phyloP scores from a whole-genome alignment of 2,329 filamentous ascomycete genomes.

The Claviceps sp. region DNA sequence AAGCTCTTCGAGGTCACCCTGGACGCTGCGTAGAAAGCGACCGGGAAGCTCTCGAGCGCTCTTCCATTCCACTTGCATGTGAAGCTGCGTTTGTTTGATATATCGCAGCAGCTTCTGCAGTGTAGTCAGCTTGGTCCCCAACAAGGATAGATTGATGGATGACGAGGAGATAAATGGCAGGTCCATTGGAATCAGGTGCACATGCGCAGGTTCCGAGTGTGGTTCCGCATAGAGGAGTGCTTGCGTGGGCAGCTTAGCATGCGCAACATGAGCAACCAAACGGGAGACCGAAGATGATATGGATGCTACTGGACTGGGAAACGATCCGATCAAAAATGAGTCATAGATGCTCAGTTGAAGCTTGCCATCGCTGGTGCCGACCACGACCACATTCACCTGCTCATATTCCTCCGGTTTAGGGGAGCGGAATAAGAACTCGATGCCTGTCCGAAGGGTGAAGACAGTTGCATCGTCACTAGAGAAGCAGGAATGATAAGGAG shows the following conservation, averaged over 20 bases:
- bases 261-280: slow-evolving; percentile 51
- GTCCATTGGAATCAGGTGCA: slow-evolving; percentile 60
- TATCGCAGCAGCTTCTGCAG: slow-evolving; percentile 80
- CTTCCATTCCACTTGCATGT: slow-evolving; percentile 73
- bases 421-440: slow-evolving; percentile 56
- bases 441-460: slow-evolving; percentile 55
- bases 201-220: slow-evolving; percentile 16
- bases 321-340: slow-evolving; percentile 64
- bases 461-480: slow-evolving; percentile 40
- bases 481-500: background rate
- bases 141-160: slow-evolving; percentile 66
- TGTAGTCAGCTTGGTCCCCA: slow-evolving; percentile 77
- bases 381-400: slow-evolving; percentile 65
- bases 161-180: slow-evolving; percentile 69
- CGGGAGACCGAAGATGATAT: slow-evolving; percentile 14
- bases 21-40: slow-evolving; percentile 65
- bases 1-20: slow-evolving; percentile 54
- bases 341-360: slow-evolving; percentile 76
- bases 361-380: slow-evolving; percentile 56
- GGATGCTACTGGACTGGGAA: slow-evolving; percentile 33
- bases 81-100: slow-evolving; percentile 63
- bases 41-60: slow-evolving; percentile 65
- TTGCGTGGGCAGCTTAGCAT: slow-evolving; percentile 64
- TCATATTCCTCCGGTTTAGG: slow-evolving; percentile 52
- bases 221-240: slow-evolving; percentile 45